Base-by-base conservation (phyloP, 805 yeast genomes). In the Candida tibetensis region DNA sequence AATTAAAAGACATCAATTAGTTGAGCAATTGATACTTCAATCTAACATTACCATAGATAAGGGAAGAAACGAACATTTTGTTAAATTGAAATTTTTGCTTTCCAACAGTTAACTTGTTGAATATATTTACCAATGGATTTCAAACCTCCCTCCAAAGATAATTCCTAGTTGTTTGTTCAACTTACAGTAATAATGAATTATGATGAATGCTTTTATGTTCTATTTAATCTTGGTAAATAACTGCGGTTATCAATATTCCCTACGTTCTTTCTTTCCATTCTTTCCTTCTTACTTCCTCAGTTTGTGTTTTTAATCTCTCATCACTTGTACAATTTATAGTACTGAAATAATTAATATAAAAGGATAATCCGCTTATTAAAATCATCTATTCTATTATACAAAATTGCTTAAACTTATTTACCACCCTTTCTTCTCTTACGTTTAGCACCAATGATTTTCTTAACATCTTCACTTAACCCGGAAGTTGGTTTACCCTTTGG, bases 381-480 rank as follows among this genome's bases (percentile, higher is more conserved):
- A 25, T n/a, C n/a, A n/a, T n/a, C n/a, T n/a, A 22, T 35, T 28
- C 39, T 31, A 28, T 38, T 34, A 14, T 36, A 21, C 25, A 21
- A 21, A 21, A 21, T 21, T 21, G 22, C 28, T 13, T 34, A 40
- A 12, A 25, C 26, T 34, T 43, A 55, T 27, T 57, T 57, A 52
- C 66, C 75, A 34, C 69, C 66, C 62, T 74, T 75, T 65, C 76
- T 81, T 67, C 76, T 76, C 63, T 69, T 82, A 62, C 90, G 78
- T 63, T 82, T 84, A 49, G 72, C 65, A 29, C 84, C 87, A 48
- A 84, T 84, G 37, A 83, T 58, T 51, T 77, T 71, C 57, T 79
- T 83, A 14, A 79, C 72, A 41, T 75, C 78, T 23, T 76, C 80
- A 21, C 77, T 63, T 23, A 79, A 41, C 2, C 68, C 76, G 5